Evolutionary conservation across 116 monocot genomes (phyloP).

Genomic region (Iris pallida): DNA sequence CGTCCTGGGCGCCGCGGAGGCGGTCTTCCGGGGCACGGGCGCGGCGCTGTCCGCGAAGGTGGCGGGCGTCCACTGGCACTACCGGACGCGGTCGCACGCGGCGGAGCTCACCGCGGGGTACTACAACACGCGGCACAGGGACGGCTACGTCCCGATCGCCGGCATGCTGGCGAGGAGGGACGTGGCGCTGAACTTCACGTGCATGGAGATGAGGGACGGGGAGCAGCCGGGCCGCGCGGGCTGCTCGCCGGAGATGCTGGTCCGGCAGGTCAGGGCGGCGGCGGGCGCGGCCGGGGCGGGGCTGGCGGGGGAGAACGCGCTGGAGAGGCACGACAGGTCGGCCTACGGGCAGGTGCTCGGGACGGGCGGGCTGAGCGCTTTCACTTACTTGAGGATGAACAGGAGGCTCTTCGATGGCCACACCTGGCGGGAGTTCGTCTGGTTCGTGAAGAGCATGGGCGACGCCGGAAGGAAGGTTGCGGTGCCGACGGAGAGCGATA

Average conservation of each 20-base stretch:
- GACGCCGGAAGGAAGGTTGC: constrained; percentile 33
- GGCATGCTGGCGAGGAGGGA: constrained; percentile 37
- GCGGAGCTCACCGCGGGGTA: constrained; percentile 74
- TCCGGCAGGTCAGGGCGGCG: constrained; percentile 54
- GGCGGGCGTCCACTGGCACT: constrained; percentile 81
- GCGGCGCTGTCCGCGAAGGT: constrained; percentile 55
- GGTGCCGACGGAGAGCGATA: constrained; percentile 23
- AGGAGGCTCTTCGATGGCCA: constrained; percentile 69
- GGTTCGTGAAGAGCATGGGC: constrained; percentile 61
- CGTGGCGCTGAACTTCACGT: constrained; percentile 66
- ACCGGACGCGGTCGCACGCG: constrained; percentile 51
- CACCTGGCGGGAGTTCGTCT: constrained; percentile 64
- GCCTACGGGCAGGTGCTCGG: constrained; percentile 54
- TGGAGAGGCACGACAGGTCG: constrained; percentile 63
- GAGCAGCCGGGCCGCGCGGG: constrained; percentile 46
- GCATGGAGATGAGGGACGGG: constrained; percentile 82
- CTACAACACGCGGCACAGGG: constrained; percentile 55
- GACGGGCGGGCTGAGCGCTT: constrained; percentile 49
- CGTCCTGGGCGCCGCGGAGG: constrained; percentile 44
- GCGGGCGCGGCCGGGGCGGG: constrained; percentile 19
- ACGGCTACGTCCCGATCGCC: constrained; percentile 64
- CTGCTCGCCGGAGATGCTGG: constrained; percentile 55
- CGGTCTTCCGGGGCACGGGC: constrained; percentile 43
- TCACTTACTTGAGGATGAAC: constrained; percentile 80
- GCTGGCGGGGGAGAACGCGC: constrained; percentile 74